Evolutionary conservation across 129 eudicot species (phyloP).

Genomic region (Pittosporum tobira): DNA sequence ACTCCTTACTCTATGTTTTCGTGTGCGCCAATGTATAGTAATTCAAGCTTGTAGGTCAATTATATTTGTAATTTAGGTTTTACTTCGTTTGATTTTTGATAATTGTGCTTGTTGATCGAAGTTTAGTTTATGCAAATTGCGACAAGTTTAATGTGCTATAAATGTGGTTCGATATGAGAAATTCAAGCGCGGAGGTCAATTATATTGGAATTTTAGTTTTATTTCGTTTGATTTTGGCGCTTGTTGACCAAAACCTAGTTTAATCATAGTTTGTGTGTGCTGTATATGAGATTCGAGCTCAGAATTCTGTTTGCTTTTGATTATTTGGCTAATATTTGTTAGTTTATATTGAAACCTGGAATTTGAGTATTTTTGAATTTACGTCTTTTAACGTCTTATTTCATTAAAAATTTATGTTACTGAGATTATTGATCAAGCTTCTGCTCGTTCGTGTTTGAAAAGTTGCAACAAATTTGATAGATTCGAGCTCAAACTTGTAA

Average conservation of each 20-base stretch:
- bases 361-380: no score
- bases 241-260: no score
- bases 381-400: no score
- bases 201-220: no score
- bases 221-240: no score
- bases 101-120: background rate
- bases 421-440: no score
- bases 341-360: background rate
- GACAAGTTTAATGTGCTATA: background rate
- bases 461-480: no score
- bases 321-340: slow-evolving; percentile 1
- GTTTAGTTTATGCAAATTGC: background rate
- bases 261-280: no score
- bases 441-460: no score
- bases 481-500: no score
- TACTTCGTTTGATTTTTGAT: background rate
- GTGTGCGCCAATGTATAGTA: background rate
- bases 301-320: background rate
- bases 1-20: background rate
- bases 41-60: background rate
- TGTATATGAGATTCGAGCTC: slow-evolving; percentile 6
- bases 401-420: no score
- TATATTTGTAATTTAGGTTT: background rate
- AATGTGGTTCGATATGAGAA: slow-evolving; percentile 1
- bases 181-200: no score